Conservation (phyloP, 2,329 filamentous ascomycete species). For the Colletotrichum musicola region DNA sequence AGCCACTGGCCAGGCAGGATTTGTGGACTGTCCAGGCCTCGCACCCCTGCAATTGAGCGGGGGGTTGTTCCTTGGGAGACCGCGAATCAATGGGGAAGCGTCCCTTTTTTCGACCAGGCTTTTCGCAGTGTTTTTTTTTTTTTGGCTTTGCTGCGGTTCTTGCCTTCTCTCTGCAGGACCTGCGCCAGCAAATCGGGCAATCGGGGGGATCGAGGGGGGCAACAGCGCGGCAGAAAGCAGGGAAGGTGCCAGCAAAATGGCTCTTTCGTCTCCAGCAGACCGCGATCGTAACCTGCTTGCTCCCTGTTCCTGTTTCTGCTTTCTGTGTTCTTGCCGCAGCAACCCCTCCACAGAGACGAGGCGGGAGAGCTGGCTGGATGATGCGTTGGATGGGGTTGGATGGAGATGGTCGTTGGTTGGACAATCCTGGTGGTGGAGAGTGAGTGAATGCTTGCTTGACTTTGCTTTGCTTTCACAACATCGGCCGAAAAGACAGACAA, state of each 20-base stretch:
- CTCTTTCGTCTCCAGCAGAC: slow-evolving; percentile 17
- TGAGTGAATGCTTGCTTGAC: too few relatives aligned
- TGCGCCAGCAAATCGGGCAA: slow-evolving; percentile 26
- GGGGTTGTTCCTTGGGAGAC: slow-evolving; percentile 41
- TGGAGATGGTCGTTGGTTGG: slow-evolving; percentile 1
- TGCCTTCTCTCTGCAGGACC: neutral
- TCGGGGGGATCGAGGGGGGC: neutral
- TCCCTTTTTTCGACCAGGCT: slow-evolving; percentile 26
- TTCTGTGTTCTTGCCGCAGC: slow-evolving; percentile 13
- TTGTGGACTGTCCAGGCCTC: slow-evolving; percentile 38
- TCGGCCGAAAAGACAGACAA: slow-evolving; percentile 20
- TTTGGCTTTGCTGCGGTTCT: neutral
- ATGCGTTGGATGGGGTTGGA: neutral
- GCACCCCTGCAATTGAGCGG: slow-evolving; percentile 37
- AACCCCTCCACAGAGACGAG: slow-evolving; percentile 9
- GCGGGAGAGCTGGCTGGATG: neutral
- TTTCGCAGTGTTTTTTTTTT: neutral
- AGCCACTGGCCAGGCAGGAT: slow-evolving; percentile 24
- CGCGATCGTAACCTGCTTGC: slow-evolving; percentile 17
- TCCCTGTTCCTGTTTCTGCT: slow-evolving; percentile 28
- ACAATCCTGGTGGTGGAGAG: slow-evolving; percentile 22
- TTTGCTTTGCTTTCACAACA: slow-evolving; percentile 1
- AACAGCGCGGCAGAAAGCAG: slow-evolving; percentile 26
- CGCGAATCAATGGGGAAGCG: slow-evolving; percentile 37
- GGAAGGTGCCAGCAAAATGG: slow-evolving; percentile 32